Base-by-base conservation (phyloP, 139 green algal genomes). In the Coccomyxa sp. region DNA sequence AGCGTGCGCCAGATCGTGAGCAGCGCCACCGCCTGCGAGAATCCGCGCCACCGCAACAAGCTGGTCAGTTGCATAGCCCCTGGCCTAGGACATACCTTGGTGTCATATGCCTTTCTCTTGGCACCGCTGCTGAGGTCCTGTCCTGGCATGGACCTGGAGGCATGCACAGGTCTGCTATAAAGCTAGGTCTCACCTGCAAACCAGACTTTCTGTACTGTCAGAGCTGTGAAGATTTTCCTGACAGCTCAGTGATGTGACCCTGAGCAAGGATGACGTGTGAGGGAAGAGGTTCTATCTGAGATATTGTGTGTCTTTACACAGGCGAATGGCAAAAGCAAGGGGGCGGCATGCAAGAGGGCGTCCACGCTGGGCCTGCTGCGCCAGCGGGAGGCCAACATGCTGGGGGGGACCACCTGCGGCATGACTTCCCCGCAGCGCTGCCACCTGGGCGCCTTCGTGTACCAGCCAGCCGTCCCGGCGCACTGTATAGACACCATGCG, bases 401-500 rank as follows among this genome's bases (percentile, higher is more conserved):
- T 71, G 64, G 64, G 64, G 24, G 14, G 2, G 27, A 34, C 54
- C 40, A 34, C 68, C 31, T 29, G 58, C 31, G 39, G 54, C 33
- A 75, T 81, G 3, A 55, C 36, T 2, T 50, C 50, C 33, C 70
- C 70, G 68, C 80, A 88, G 78, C 77, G 79, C 34, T 79, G 79
- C 27, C 84, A 90, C 55, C 33, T 91, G 44, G 75, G 55, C 0
- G 76, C 70, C 38, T 78, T 82, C 58, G 78, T 85, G 54, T 73
- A 76, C 55, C 73, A 85, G 73, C 87, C 85, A 34, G 73, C 22
- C n/a, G 37, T 39, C 34, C 37, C 83, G 5, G 33, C 35, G 0
- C 22, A 38, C 3, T 58, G 94, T 9, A 80, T 94, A 27, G 93
- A 97, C 71, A 31, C 39, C 22, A 82, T 95, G 79, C 44, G 73